These are phyloP conservation scores for Diaporthe helianthi DNA, from an alignment of 2,329 filamentous ascomycete genomes.

Conservation along the genomic window DNA sequence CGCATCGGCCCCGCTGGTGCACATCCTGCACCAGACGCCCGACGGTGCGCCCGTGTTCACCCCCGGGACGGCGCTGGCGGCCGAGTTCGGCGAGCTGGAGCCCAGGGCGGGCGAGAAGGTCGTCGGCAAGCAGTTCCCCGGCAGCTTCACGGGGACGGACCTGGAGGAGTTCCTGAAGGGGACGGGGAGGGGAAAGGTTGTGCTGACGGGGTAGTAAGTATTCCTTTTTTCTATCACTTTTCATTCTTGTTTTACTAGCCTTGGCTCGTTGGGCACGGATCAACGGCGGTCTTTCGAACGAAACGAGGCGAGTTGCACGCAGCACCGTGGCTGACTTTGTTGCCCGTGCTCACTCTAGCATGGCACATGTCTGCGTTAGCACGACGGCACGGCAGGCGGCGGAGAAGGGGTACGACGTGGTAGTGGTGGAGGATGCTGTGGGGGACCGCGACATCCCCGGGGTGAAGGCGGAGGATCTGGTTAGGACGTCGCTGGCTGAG, in stretches of 20 bases:
- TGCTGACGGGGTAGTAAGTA: conserved; percentile 66
- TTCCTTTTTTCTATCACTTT: conserved; percentile 39
- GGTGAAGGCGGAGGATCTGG: conserved; percentile 59
- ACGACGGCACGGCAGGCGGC: conserved; percentile 67
- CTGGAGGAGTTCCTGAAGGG: conserved; percentile 61
- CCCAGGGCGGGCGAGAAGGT: conserved; percentile 62
- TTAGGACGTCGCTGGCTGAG: conserved; percentile 60
- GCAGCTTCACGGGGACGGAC: conserved; percentile 66
- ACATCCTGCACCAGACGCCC: conserved; percentile 66
- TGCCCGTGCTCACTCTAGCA: conserved; percentile 3
- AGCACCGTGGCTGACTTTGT: neutral
- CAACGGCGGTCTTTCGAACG: neutral
- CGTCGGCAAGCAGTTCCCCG: conserved; percentile 64
- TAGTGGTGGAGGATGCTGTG: conserved; percentile 67
- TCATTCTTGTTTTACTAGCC: neutral
- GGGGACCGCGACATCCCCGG: conserved; percentile 73
- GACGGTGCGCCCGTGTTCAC: conserved; percentile 72
- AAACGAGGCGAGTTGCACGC: conserved; percentile 35
- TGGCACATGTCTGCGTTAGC: conserved; percentile 68
- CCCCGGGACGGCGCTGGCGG: conserved; percentile 62
- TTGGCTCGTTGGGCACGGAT: neutral
- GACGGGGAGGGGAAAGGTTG: conserved; percentile 63
- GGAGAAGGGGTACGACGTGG: conserved; percentile 68
- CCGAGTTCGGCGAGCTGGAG: conserved; percentile 66
- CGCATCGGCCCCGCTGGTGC: conserved; percentile 58